Base-by-base conservation (phyloP, 2,329 filamentous ascomycete species). In the Ascochyta viciae-villosae region DNA sequence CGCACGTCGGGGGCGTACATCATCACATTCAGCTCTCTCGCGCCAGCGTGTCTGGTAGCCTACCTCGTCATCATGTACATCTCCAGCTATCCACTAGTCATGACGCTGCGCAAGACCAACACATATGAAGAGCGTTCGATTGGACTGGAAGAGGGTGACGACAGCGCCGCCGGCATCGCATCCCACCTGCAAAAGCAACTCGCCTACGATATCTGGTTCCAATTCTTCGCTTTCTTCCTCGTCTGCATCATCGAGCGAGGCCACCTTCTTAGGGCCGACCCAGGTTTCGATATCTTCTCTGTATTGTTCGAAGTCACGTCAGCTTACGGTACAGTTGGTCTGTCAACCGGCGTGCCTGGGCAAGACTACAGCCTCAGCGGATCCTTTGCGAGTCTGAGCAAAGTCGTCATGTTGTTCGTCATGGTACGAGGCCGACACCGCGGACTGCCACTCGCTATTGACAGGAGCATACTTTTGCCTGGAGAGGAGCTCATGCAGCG, bases 101-200 rank as follows among this genome's bases (percentile, higher is more conserved):
- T 88, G 55, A 86, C 83, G 1, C 84, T 88, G 75, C 83, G 88
- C 26, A 85, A 87, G 68, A 88, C 87, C 35, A 90, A 90, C 66
- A 85, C 89, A 27, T 91, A 91, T 67, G 88, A 90, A 68, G 87
- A 91, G 65, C 80, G 86, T 6, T 87, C 85, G 0, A 77, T 90
- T 1, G 87, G 87, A 0, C 83, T 88, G 29, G 85, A 87, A 55
- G 74, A 67, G 42, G 39, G 58, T 12, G 63, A 62, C 13, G 54
- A 42, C 19, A 61, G 61, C 39, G 46, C 63, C 22, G 53, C 55
- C 15, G 60, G 61, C 15, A 61, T 68, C 2, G 61, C 70, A 4
- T 58, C 79, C 37, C 86, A 89, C 66, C 77, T 89, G 22, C 82
- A 85, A n/a, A 82, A 82, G 6, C 87, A 89, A 69, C 80, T 89